Percentiles rank a stretch among this genome's conserved stretches.
These are phyloP conservation scores for Penicillium sp. DNA, from an alignment of 2,329 filamentous ascomycete species.

Conservation along the genomic window DNA sequence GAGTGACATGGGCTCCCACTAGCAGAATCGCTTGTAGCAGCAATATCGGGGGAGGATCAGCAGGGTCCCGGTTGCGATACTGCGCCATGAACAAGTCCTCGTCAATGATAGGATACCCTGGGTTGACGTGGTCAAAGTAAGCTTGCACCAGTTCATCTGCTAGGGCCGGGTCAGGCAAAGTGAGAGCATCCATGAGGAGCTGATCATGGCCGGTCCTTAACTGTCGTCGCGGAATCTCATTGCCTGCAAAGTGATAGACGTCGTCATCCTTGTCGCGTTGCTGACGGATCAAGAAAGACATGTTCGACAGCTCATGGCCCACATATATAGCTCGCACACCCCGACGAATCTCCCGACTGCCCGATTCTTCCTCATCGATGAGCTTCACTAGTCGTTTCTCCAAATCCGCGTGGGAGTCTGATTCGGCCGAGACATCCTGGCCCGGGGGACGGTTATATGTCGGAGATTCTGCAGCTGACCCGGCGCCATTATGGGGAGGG, in stretches of 20 bases:
- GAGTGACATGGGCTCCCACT: slow-evolving; percentile 45
- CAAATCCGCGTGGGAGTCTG: too few relatives aligned
- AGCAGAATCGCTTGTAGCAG: slow-evolving; percentile 46
- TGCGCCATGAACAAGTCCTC: slow-evolving; percentile 46
- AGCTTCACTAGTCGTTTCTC: slow-evolving; percentile 46
- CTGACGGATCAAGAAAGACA: slow-evolving; percentile 48
- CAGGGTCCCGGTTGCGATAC: slow-evolving; percentile 41
- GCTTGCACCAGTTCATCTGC: slow-evolving; percentile 45
- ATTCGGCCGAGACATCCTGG: too few relatives aligned
- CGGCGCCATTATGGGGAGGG: too few relatives aligned
- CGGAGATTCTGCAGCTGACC: too few relatives aligned
- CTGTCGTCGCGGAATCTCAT: slow-evolving; percentile 38
- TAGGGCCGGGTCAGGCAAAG: slow-evolving; percentile 41
- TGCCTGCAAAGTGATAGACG: slow-evolving; percentile 39
- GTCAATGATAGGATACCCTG: slow-evolving; percentile 46
- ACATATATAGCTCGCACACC: slow-evolving; percentile 47
- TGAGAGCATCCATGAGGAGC: slow-evolving; percentile 42
- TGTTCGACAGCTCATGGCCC: slow-evolving; percentile 49
- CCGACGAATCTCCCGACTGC: slow-evolving; percentile 40
- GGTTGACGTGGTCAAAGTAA: slow-evolving; percentile 46
- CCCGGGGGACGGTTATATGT: too few relatives aligned
- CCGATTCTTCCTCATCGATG: slow-evolving; percentile 43
- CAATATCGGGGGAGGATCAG: slow-evolving; percentile 41
- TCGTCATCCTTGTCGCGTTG: slow-evolving; percentile 38
- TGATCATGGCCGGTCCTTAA: slow-evolving; percentile 39